Evolutionary conservation across 805 yeast species (phyloP), one percentile per base, ranked within the genome.

Genomic region (Saccharomycopsis fodiens): DNA sequence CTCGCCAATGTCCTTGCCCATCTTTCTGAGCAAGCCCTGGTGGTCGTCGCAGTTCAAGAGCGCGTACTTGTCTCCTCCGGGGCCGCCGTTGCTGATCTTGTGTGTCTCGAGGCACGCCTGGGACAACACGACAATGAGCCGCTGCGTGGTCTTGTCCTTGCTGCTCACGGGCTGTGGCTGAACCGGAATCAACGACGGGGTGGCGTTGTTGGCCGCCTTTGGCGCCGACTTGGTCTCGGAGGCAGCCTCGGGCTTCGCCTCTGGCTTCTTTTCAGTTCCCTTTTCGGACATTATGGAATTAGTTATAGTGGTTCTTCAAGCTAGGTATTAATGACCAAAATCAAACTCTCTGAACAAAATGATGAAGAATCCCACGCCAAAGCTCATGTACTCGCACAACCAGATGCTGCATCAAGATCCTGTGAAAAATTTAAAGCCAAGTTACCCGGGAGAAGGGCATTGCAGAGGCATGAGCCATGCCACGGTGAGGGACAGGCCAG

Each of bases 1-100:
- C 61, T 93, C 98, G 41, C 95, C 86, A 53, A 93, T 91, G 60
- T 93, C 97, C 61, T 97, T 78, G 44, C 95, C 95, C 95, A 91
- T 87, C 62, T 88, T 91, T 63, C 91, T 83, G 57, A 93, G 70
- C 43, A 91, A 70, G 13, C 97, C 97, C 68, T 93, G 98, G 63
- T 93, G 98, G 62, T 93, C 98, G 64, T 93, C 98, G 71, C 98
- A 93, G 69, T 93, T 93, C 59, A 93, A 72, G 50, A 93, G 68
- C 0, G 95, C 97, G 60, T 82, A 93, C 63, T 93, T 87, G 60
- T 93, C 97, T 42, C 91, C 94, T 42, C 82, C 79, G 7, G 81
- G 76, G 13, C 87, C 85, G 17, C 81, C 78, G 2, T 86, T 74
- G 39, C 86, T 81, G 62, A 91, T 79, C 63, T 86, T 89, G 63